A percentile compares a stretch with the other conserved stretches of the same genome.
phyloP scores from a whole-genome alignment of 805 yeast genomes.

The Metschnikowia cerradonensis region DNA sequence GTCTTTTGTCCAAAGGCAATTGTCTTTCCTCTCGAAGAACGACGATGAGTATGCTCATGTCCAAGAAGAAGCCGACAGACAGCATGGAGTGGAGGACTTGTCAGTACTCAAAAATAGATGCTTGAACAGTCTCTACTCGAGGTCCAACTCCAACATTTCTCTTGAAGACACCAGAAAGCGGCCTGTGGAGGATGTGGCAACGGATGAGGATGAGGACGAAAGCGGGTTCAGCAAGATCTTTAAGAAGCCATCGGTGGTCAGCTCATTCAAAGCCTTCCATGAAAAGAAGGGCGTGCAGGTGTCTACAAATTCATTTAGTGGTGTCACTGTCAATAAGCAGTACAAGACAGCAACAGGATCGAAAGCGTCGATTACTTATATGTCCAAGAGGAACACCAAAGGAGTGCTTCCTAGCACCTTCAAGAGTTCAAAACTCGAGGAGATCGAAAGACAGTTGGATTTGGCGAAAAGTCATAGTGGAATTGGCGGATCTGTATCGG shows the following conservation, averaged over 20 bases:
- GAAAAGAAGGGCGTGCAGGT: constrained; percentile 37
- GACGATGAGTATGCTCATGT: constrained; percentile 31
- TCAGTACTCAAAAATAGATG: constrained; percentile 42
- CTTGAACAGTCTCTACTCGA: constrained; percentile 28
- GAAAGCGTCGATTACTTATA: constrained; percentile 54
- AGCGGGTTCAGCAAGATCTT: constrained; percentile 37
- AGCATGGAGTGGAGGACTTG: constrained; percentile 44
- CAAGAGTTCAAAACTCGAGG: constrained; percentile 25
- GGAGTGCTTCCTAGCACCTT: constrained; percentile 15
- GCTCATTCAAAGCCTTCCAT: constrained; percentile 41
- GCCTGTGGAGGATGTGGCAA: constrained; percentile 14
- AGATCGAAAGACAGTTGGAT: constrained; percentile 24
- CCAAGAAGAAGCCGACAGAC: constrained; percentile 30
- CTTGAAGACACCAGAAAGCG: constrained; percentile 10
- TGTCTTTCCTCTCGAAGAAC: constrained; percentile 46
- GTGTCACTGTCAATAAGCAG: constrained; percentile 51
- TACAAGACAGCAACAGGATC: constrained; percentile 54
- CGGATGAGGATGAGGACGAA: constrained; percentile 29
- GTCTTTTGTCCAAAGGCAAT: constrained; percentile 51
- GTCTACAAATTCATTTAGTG: constrained; percentile 39
- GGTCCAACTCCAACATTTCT: constrained; percentile 4
- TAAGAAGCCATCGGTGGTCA: constrained; percentile 44
- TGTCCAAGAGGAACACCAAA: constrained; percentile 34
- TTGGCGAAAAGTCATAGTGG: constrained; percentile 17
- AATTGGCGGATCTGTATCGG: constrained; percentile 4